A percentile compares a stretch with the other conserved stretches of the same genome.
phyloP scores from a whole-genome alignment of 2,329 filamentous ascomycete genomes.

The Rugonectria rugulosa region DNA sequence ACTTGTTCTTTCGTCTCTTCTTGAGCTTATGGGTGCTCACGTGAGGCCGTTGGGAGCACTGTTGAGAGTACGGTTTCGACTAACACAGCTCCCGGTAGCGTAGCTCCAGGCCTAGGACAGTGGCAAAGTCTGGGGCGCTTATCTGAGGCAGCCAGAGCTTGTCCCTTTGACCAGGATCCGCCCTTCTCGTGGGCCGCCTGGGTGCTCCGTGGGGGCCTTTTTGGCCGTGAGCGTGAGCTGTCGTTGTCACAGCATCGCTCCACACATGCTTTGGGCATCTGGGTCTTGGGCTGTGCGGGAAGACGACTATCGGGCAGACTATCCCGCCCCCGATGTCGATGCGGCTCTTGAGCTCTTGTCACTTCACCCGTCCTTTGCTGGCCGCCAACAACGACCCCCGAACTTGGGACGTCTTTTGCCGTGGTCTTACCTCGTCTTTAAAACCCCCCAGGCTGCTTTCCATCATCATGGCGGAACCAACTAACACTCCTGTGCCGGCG shows the following conservation, averaged over 20 bases:
- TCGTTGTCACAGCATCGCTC: conserved; percentile 19
- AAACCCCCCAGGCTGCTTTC: neutral
- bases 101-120: neutral
- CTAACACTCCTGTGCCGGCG: conserved; percentile 55
- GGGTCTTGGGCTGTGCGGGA: conserved; percentile 1
- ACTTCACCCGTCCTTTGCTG: conserved; percentile 12
- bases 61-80: too few relatives aligned
- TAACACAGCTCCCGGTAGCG: too few relatives aligned
- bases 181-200: conserved; percentile 6
- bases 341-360: conserved; percentile 19
- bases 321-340: conserved; percentile 14
- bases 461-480: conserved; percentile 54
- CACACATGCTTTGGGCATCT: conserved; percentile 9
- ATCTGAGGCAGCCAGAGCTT: conserved; percentile 13
- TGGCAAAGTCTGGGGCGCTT: conserved; percentile 12
- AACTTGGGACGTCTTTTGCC: neutral
- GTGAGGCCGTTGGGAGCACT: too few relatives aligned
- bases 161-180: conserved; percentile 7
- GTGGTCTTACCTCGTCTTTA: neutral
- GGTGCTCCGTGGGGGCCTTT: conserved; percentile 15
- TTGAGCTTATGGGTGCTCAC: too few relatives aligned
- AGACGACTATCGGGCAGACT: conserved; percentile 10
- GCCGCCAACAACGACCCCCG: conserved; percentile 5
- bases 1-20: too few relatives aligned
- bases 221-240: conserved; percentile 5